These are phyloP conservation scores for Zygoascus hellenicus DNA, from an alignment of 1,139 yeast genomes.

Conservation along the genomic window DNA sequence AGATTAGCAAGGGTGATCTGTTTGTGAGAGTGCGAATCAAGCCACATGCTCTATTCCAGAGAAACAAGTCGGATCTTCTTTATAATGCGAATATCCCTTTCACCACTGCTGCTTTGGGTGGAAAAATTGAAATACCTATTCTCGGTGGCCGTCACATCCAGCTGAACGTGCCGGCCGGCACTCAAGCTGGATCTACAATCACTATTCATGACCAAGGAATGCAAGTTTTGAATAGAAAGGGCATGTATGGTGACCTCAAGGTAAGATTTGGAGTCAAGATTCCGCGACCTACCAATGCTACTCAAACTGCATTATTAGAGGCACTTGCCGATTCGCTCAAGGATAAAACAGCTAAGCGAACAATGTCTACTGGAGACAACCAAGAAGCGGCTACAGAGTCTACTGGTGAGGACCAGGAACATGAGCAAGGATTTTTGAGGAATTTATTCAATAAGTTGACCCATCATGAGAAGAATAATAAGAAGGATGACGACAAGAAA, in stretches of 20 bases:
- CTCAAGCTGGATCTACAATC: constrained; percentile 68
- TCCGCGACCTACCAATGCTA: constrained; percentile 71
- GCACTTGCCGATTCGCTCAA: constrained; percentile 88
- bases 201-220: constrained; percentile 86
- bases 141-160: constrained; percentile 48
- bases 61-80: constrained; percentile 60
- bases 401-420: constrained; percentile 7
- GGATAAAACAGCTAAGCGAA: constrained; percentile 70
- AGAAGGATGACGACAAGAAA: constrained; percentile 4
- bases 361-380: constrained; percentile 18
- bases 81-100: constrained; percentile 66
- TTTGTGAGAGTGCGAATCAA: constrained; percentile 72
- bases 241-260: constrained; percentile 59
- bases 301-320: constrained; percentile 86
- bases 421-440: constrained; percentile 23
- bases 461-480: constrained; percentile 21
- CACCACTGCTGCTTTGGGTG: constrained; percentile 97
- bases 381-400: constrained; percentile 15
- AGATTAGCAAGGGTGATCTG: constrained; percentile 75
- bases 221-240: constrained; percentile 57
- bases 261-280: constrained; percentile 70
- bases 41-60: constrained; percentile 63
- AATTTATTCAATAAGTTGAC: constrained; percentile 28
- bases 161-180: constrained; percentile 79
- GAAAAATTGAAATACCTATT: constrained; percentile 81